Evolutionary conservation across 2,329 filamentous ascomycete genomes (phyloP).

Genomic region (Aureobasidium uvarum): DNA sequence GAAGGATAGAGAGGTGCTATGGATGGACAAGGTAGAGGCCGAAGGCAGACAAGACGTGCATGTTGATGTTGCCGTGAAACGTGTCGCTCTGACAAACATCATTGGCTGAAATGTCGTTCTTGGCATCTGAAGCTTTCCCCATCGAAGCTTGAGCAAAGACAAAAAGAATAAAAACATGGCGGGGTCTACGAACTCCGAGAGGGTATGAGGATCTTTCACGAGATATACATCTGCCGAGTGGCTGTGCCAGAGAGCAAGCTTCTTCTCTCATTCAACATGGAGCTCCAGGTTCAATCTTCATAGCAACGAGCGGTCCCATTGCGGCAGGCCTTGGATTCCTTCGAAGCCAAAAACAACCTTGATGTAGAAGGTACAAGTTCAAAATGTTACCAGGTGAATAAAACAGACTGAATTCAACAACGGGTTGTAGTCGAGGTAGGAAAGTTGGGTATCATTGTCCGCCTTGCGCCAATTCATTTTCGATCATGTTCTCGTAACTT

Average conservation of each 20-base stretch:
- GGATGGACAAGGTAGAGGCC: constrained; percentile 4
- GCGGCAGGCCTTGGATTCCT: too few species aligned
- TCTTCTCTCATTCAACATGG: not conserved
- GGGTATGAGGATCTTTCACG: not conserved
- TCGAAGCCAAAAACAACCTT: too few species aligned
- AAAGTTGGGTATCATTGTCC: constrained; percentile 3
- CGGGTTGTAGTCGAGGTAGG: too few species aligned
- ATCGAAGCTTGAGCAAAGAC: constrained; percentile 10
- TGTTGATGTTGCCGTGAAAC: not conserved
- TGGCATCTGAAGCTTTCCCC: constrained; percentile 9
- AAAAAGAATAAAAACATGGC: not conserved
- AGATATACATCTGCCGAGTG: not conserved
- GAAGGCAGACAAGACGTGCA: not conserved
- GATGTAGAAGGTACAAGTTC: too few species aligned
- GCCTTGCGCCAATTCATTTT: not conserved
- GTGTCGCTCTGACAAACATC: not conserved
- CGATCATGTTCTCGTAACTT: not conserved
- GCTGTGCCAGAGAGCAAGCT: not conserved
- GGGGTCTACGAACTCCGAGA: not conserved
- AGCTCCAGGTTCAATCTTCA: too few species aligned
- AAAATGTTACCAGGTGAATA: too few species aligned
- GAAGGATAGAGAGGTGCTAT: not conserved
- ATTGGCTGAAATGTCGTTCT: not conserved
- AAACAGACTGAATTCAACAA: too few species aligned
- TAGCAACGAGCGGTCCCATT: too few species aligned